Conservation (phyloP, 805 yeast species). For the Scheffersomyces coipomensis region DNA sequence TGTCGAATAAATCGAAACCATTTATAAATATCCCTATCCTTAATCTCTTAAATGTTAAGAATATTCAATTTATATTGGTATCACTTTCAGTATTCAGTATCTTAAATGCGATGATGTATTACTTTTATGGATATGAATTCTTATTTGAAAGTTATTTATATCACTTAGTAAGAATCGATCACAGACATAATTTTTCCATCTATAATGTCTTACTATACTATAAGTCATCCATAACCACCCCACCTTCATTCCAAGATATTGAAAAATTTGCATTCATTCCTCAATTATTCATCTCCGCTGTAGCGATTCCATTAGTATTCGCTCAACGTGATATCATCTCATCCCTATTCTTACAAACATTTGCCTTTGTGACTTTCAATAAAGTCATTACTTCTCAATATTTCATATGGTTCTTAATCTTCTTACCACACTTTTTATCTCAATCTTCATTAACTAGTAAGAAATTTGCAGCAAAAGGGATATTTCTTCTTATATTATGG, state of each 20-base stretch:
- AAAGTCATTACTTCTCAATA: slow-evolving; percentile 89
- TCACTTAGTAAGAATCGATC: slow-evolving; percentile 82
- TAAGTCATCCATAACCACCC: slow-evolving; percentile 40
- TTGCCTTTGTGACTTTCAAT: slow-evolving; percentile 43
- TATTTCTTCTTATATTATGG: slow-evolving; percentile 56
- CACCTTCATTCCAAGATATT: slow-evolving; percentile 16
- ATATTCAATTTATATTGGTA: slow-evolving; percentile 26
- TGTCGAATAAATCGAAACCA: slow-evolving; percentile 24
- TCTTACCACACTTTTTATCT: slow-evolving; percentile 71
- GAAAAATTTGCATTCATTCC: slow-evolving; percentile 79
- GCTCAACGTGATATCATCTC: slow-evolving; percentile 31
- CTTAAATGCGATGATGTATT: slow-evolving; percentile 62
- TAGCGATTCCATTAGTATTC: slow-evolving; percentile 54
- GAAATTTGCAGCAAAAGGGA: slow-evolving; percentile 30
- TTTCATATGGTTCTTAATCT: slow-evolving; percentile 89
- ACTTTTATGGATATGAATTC: slow-evolving; percentile 70
- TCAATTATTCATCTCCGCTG: slow-evolving; percentile 60
- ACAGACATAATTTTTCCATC: slow-evolving; percentile 90
- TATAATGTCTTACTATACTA: slow-evolving; percentile 75
- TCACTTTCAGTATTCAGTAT: slow-evolving; percentile 43
- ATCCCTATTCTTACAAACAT: slow-evolving; percentile 40
- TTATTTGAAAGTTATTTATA: slow-evolving; percentile 76
- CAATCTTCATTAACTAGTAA: slow-evolving; percentile 30
- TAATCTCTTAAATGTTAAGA: slow-evolving; percentile 38
- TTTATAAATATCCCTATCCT: slow-evolving; percentile 24